Conservation (phyloP, 306 rosid species). For the Amphicarpaea edgeworthii region DNA sequence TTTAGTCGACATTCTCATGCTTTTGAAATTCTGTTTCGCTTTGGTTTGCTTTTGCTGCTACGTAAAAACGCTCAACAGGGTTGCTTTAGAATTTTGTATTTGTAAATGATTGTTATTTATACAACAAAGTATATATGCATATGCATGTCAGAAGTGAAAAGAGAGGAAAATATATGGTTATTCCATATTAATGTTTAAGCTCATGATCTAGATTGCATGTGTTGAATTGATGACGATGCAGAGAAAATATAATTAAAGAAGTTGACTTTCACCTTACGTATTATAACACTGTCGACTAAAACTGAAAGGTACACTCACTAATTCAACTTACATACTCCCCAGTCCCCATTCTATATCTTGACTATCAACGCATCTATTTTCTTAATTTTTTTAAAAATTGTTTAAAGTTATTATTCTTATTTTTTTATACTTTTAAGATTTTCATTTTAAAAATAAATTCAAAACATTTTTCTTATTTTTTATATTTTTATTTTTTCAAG, state of each 20-base stretch:
- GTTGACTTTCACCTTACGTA: not conserved
- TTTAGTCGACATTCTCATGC: conserved; percentile 22
- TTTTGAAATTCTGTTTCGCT: conserved; percentile 59
- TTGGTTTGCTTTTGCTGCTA: conserved; percentile 14
- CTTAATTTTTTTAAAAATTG: no score
- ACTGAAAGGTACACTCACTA: no score
- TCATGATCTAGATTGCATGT: not conserved
- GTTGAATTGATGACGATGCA: not conserved
- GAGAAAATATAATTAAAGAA: not conserved
- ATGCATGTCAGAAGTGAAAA: no score
- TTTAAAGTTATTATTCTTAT: no score
- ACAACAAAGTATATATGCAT: not conserved
- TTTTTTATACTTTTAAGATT: no score
- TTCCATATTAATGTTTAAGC: not conserved
- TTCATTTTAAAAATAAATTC: no score
- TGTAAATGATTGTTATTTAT: not conserved
- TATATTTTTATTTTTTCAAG: no score
- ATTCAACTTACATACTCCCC: no score
- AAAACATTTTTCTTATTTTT: no score
- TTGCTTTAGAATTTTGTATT: not conserved
- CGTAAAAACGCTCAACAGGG: not conserved
- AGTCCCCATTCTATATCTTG: no score
- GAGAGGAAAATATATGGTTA: no score
- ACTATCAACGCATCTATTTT: no score
- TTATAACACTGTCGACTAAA: not conserved